Evolutionary conservation across 2,329 filamentous ascomycete species (phyloP).

Genomic region (Gnomoniopsis smithogilvyi): DNA sequence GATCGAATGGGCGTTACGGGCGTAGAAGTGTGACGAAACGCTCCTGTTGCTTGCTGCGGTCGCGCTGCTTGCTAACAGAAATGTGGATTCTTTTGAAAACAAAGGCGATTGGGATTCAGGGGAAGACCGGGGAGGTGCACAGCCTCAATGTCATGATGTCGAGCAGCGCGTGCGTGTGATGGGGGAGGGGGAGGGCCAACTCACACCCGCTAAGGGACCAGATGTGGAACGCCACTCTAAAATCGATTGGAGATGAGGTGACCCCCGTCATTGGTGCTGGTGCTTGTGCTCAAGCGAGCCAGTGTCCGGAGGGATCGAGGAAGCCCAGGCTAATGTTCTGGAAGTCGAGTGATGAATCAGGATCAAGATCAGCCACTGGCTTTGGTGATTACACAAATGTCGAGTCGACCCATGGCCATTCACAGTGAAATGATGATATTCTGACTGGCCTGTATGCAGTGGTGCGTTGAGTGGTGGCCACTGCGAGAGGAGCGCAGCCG

Average conservation of each 20-base stretch:
- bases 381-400: background rate
- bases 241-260: background rate
- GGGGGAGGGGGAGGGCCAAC: background rate
- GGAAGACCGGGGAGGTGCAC: constrained; percentile 13
- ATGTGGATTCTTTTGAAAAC: constrained; percentile 3
- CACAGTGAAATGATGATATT: background rate
- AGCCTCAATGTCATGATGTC: constrained; percentile 13
- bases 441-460: background rate
- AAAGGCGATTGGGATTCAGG: constrained; percentile 8
- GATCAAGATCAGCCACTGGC: background rate
- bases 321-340: background rate
- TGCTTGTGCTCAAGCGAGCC: background rate
- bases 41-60: background rate
- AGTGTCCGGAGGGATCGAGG: background rate
- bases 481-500: too few relatives aligned
- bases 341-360: background rate
- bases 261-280: background rate
- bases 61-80: background rate
- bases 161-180: background rate
- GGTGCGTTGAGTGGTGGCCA: too few relatives aligned
- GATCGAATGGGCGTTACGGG: background rate
- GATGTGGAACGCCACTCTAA: background rate
- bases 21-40: background rate
- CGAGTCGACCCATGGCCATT: too few relatives aligned
- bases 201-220: background rate